These are phyloP conservation scores for Cladochytrium replicatum DNA, from an alignment of 192 early-diverging fungal genomes.

Conservation along the genomic window DNA sequence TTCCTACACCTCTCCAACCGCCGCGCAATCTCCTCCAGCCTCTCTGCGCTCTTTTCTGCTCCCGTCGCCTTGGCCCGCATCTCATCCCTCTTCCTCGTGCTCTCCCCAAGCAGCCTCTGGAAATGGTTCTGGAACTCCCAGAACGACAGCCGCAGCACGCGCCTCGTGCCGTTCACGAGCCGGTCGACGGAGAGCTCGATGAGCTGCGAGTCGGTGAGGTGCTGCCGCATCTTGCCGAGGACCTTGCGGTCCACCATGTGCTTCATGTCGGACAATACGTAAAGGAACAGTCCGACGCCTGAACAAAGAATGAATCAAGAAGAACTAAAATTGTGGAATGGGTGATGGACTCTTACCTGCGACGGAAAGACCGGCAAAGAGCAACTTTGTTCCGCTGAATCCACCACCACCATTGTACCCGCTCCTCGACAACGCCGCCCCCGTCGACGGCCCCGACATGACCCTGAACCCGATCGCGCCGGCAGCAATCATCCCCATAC, in stretches of 20 bases:
- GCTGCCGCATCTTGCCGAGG: slow-evolving; percentile 27
- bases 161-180: slow-evolving; percentile 22
- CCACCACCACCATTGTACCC: not conserved
- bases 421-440: slow-evolving; percentile 7
- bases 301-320: not conserved
- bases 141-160: slow-evolving; percentile 32
- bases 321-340: not conserved
- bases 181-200: slow-evolving; percentile 23
- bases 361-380: slow-evolving; percentile 36
- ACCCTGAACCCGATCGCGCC: slow-evolving; percentile 38
- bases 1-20: no score
- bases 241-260: slow-evolving; percentile 30
- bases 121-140: slow-evolving; percentile 49
- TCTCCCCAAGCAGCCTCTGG: slow-evolving; percentile 26
- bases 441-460: slow-evolving; percentile 16
- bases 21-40: no score
- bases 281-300: slow-evolving; percentile 46
- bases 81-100: slow-evolving; percentile 10
- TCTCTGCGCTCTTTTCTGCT: no score
- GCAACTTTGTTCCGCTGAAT: slow-evolving; percentile 13
- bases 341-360: slow-evolving; percentile 27
- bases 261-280: slow-evolving; percentile 41
- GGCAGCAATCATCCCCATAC: slow-evolving; percentile 24
- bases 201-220: slow-evolving; percentile 27
- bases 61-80: slow-evolving; percentile 2